Evolutionary conservation across 2,329 filamentous ascomycete species (phyloP).

Genomic region (Macrophomina tecta): DNA sequence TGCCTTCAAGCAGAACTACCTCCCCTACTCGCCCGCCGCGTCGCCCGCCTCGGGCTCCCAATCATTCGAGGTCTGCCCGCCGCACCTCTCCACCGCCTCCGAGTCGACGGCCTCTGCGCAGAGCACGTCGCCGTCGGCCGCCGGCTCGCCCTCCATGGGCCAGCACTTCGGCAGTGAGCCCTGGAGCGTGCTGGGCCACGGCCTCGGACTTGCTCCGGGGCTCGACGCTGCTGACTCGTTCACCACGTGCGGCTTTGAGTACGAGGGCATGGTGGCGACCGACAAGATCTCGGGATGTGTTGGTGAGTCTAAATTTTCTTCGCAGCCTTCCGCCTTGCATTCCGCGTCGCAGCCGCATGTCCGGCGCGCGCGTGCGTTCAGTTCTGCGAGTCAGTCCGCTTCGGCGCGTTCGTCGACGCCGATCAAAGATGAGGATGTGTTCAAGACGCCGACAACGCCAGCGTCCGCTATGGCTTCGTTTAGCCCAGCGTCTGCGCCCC

Average conservation of each 20-base stretch:
- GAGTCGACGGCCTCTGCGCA: constrained; percentile 57
- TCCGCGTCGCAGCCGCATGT: constrained; percentile 1
- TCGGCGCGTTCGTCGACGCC: constrained; percentile 12
- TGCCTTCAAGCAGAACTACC: constrained; percentile 42
- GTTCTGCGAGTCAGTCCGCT: constrained; percentile 20
- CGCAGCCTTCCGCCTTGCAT: constrained; percentile 32
- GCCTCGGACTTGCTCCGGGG: constrained; percentile 65
- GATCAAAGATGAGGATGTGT: constrained; percentile 32
- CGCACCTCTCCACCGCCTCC: constrained; percentile 55
- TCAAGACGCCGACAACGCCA: constrained; percentile 42
- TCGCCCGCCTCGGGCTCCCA: constrained; percentile 53
- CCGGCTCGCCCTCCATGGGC: constrained; percentile 63
- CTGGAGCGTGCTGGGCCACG: constrained; percentile 63
- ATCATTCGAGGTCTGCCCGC: constrained; percentile 55
- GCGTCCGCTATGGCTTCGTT: constrained; percentile 49
- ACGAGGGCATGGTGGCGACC: constrained; percentile 54
- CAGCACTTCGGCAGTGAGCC: constrained; percentile 62
- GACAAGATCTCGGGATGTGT: constrained; percentile 54
- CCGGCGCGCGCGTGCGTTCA: constrained; percentile 18
- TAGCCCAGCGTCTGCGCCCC: constrained; percentile 25
- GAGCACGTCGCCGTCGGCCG: constrained; percentile 52
- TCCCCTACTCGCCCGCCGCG: constrained; percentile 45
- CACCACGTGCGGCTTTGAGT: constrained; percentile 63
- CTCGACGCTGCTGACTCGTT: constrained; percentile 66
- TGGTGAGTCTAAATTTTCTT: constrained; percentile 55